Percentiles rank a stretch among this genome's conserved stretches.
These are phyloP conservation scores for Candida caryicola DNA, from an alignment of 805 yeast genomes.

Conservation along the genomic window DNA sequence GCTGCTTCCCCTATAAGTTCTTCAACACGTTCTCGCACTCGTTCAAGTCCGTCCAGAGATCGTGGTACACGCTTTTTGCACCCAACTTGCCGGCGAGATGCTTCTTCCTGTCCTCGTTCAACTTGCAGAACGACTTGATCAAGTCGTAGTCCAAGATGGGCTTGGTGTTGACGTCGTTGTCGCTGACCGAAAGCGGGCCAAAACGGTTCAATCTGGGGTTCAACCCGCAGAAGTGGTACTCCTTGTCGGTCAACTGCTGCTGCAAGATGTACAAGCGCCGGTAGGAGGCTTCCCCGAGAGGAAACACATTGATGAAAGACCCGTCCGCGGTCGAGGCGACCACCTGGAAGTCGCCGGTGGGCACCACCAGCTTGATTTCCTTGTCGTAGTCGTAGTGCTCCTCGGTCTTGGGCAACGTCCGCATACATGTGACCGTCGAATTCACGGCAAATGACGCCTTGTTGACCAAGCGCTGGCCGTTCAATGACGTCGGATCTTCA, in stretches of 20 bases:
- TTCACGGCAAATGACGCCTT: constrained; percentile 71
- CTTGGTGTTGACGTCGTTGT: constrained; percentile 43
- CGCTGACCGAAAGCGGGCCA: constrained; percentile 37
- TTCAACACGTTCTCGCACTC: constrained; percentile 47
- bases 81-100: constrained; percentile 52
- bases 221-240: constrained; percentile 69
- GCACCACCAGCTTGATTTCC: constrained; percentile 17
- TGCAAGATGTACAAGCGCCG: constrained; percentile 81
- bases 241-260: constrained; percentile 81
- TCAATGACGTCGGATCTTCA: constrained; percentile 77
- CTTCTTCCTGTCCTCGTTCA: constrained; percentile 57
- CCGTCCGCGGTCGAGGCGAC: constrained; percentile 82
- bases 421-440: constrained; percentile 54
- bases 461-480: constrained; percentile 73
- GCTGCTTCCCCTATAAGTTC: constrained; percentile 19
- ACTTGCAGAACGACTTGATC: constrained; percentile 48
- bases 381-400: constrained; percentile 29
- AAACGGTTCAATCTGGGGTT: constrained; percentile 72
- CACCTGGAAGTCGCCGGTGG: constrained; percentile 47
- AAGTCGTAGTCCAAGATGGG: constrained; percentile 66
- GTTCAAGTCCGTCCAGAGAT: constrained; percentile 66
- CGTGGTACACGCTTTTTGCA: constrained; percentile 55
- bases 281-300: constrained; percentile 71
- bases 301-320: constrained; percentile 66
- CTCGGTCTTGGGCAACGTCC: constrained; percentile 39